These are phyloP conservation scores for Phanerochaete carnosa DNA, from an alignment of 768 basidiomycete genomes.

Conservation along the genomic window DNA sequence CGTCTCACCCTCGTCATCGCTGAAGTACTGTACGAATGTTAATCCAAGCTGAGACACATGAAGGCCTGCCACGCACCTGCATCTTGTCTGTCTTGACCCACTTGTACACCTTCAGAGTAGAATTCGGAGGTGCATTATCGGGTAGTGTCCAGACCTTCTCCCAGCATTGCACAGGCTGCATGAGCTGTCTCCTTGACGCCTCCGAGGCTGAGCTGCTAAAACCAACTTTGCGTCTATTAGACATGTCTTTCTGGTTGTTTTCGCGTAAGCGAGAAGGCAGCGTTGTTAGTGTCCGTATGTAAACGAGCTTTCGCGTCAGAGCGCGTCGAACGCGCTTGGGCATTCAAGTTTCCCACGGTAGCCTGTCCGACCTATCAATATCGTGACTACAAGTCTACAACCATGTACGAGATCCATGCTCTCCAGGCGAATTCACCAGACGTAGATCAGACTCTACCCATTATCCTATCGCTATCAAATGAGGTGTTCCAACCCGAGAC, in stretches of 20 bases:
- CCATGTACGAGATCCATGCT: conserved; percentile 1
- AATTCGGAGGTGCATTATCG: conserved; percentile 50
- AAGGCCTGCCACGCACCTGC: conserved; percentile 47
- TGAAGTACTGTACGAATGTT: conserved; percentile 62
- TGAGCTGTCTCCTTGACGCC: conserved; percentile 78
- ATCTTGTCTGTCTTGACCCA: conserved; percentile 81
- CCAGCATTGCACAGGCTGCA: conserved; percentile 88
- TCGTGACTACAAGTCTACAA: neutral
- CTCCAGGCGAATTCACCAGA: conserved; percentile 3
- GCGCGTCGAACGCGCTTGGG: neutral
- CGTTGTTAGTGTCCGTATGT: neutral
- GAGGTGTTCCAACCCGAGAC: conserved; percentile 19
- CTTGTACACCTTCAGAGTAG: conserved; percentile 64
- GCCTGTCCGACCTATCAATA: neutral
- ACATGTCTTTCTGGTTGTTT: conserved; percentile 38
- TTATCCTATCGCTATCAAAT: conserved; percentile 18
- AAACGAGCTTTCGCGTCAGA: neutral
- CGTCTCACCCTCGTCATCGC: conserved; percentile 76
- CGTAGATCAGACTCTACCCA: neutral
- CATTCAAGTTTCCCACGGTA: neutral
- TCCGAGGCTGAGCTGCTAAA: conserved; percentile 75
- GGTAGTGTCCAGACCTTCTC: conserved; percentile 72
- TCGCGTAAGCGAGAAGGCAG: neutral
- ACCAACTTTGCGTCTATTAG: conserved; percentile 73
- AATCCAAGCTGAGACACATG: neutral